Percentiles rank a stretch among this genome's conserved stretches.
phyloP scores from a whole-genome alignment of 305 asterid species.

The Solanum hybrid region DNA sequence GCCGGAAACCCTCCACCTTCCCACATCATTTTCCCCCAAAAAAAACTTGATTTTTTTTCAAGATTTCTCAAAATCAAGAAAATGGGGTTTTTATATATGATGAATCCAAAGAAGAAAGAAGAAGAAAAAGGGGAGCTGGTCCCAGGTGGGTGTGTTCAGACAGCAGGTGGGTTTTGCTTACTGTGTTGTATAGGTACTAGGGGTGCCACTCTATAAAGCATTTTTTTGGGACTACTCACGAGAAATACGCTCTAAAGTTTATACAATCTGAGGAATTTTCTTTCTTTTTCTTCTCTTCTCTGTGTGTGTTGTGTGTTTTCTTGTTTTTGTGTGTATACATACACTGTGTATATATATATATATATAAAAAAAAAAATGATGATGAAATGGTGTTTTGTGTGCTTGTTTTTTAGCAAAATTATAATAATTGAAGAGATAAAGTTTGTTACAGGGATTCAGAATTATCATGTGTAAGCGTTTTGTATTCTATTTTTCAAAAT shows the following conservation, averaged over 20 bases:
- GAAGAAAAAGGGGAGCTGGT: not conserved
- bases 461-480: not conserved
- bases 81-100: not conserved
- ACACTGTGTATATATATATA: not conserved
- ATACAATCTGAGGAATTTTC: not conserved
- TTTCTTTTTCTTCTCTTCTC: not conserved
- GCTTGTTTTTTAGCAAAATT: not conserved
- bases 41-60: constrained; percentile 4
- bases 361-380: not conserved
- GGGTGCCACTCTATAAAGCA: constrained; percentile 6
- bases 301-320: not conserved
- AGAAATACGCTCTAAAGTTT: constrained; percentile 8
- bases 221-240: constrained; percentile 9
- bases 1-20: constrained; percentile 51
- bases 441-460: not conserved
- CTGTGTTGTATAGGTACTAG: constrained; percentile 22
- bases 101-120: not conserved
- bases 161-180: constrained; percentile 16
- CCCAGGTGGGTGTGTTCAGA: constrained; percentile 1
- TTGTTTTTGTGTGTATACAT: not conserved
- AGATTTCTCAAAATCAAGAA: not conserved
- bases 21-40: constrained; percentile 36
- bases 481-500: not conserved
- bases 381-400: not conserved
- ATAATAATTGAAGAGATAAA: constrained; percentile 3